phyloP scores from a whole-genome alignment of 2,329 filamentous ascomycete genomes.

The Metarhizium rileyi region DNA sequence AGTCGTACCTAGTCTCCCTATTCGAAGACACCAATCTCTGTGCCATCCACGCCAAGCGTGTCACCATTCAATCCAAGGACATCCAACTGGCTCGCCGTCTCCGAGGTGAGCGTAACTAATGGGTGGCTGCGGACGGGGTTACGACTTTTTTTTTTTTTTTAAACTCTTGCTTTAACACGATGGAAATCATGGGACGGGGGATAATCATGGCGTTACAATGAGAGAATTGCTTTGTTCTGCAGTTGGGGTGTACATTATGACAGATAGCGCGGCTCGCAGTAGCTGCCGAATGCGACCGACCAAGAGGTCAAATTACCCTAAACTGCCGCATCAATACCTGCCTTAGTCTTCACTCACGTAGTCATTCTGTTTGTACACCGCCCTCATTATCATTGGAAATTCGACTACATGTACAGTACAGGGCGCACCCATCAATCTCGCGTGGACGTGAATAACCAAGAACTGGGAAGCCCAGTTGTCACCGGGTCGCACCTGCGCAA shows the following conservation, averaged over 20 bases:
- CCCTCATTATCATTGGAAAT: too few species aligned
- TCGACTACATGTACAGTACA: too few species aligned
- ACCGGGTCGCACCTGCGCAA: too few species aligned
- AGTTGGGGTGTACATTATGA: constrained; percentile 35
- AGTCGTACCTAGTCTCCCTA: constrained; percentile 96
- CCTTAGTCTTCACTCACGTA: too few species aligned
- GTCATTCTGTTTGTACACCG: too few species aligned
- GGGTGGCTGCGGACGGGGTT: constrained; percentile 16
- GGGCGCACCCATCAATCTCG: too few species aligned
- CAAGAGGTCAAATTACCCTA: background rate
- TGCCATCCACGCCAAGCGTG: constrained; percentile 98
- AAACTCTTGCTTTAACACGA: constrained; percentile 29
- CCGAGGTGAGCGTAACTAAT: constrained; percentile 83
- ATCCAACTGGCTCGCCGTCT: constrained; percentile 95
- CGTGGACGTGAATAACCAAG: too few species aligned
- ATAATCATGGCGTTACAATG: constrained; percentile 37
- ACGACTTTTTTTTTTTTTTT: too few species aligned
- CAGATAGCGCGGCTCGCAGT: constrained; percentile 14
- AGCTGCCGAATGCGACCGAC: constrained; percentile 15
- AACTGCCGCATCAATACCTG: background rate
- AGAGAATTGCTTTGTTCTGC: constrained; percentile 31
- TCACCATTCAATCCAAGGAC: constrained; percentile 96
- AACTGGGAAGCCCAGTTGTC: too few species aligned
- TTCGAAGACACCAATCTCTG: constrained; percentile 98
- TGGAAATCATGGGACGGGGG: constrained; percentile 28